Conservation (phyloP, 1,284 basidiomycete genomes). For the Austropuccinia psidii region DNA sequence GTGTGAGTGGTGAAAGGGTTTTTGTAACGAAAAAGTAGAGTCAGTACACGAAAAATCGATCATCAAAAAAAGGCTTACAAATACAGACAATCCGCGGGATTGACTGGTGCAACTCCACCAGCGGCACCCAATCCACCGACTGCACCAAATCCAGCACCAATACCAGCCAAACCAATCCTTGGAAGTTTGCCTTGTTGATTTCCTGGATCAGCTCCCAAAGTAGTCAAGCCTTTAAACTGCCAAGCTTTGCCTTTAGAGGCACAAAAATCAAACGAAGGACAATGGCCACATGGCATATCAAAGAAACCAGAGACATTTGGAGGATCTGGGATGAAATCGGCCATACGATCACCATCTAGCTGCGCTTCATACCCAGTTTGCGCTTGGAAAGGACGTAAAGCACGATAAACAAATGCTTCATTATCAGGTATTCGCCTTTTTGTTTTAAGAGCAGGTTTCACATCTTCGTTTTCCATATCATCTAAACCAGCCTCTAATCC, state of each 20-base stretch:
- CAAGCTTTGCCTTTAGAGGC: constrained; percentile 36
- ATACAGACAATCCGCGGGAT: constrained; percentile 37
- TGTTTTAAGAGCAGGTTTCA: background rate
- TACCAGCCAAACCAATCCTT: constrained; percentile 33
- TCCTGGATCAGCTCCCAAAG: background rate
- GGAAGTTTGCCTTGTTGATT: constrained; percentile 26
- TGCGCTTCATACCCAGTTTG: background rate
- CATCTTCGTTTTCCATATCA: background rate
- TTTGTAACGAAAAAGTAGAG: too few species aligned
- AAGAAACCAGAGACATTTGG: constrained; percentile 32
- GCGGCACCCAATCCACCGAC: constrained; percentile 28
- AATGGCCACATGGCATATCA: constrained; percentile 37
- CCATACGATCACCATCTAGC: background rate
- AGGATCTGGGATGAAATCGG: background rate
- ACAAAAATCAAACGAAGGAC: constrained; percentile 37
- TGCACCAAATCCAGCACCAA: constrained; percentile 35
- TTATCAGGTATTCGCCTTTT: constrained; percentile 20
- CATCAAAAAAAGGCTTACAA: constrained; percentile 28
- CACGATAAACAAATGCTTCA: constrained; percentile 37
- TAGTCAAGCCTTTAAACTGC: constrained; percentile 33
- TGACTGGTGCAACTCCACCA: constrained; percentile 35
- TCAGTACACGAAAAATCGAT: too few species aligned
- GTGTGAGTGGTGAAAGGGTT: too few species aligned
- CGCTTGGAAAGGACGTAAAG: constrained; percentile 12
- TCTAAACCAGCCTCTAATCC: background rate